phyloP scores from a whole-genome alignment of 2,329 filamentous ascomycete genomes.

The Ceratocystis alfenasii region DNA sequence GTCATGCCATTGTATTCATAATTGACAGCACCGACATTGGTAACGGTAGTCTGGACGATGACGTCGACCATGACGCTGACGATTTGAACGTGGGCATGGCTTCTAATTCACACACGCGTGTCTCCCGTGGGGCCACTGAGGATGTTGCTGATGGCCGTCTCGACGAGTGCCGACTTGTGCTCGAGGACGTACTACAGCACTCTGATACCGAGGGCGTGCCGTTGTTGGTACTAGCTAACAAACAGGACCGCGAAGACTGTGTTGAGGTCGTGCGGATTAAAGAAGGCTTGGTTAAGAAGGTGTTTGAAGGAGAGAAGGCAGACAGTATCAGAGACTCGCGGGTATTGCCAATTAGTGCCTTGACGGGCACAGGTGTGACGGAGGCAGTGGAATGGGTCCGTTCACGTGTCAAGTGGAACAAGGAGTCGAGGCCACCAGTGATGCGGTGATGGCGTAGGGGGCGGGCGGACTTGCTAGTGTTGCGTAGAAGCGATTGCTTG shows the following conservation, averaged over 20 bases:
- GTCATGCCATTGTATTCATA: slow-evolving; percentile 95
- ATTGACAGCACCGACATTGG: slow-evolving; percentile 92
- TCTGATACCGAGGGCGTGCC: slow-evolving; percentile 85
- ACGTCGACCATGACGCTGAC: neutral
- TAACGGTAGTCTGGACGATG: slow-evolving; percentile 53
- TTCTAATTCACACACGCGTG: neutral
- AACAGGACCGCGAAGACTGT: slow-evolving; percentile 94
- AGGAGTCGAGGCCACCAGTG: slow-evolving; percentile 78
- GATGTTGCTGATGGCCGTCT: slow-evolving; percentile 46
- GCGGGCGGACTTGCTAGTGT: neutral
- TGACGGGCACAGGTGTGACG: slow-evolving; percentile 74
- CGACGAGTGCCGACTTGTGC: slow-evolving; percentile 76
- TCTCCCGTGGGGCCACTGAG: slow-evolving; percentile 23
- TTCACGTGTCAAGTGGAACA: slow-evolving; percentile 90
- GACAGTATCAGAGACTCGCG: slow-evolving; percentile 76
- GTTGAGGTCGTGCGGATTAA: slow-evolving; percentile 96
- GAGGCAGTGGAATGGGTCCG: slow-evolving; percentile 97
- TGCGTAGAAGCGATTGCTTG: slow-evolving; percentile 4
- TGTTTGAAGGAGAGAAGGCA: slow-evolving; percentile 89
- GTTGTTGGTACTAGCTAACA: slow-evolving; percentile 85
- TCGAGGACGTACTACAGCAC: slow-evolving; percentile 81
- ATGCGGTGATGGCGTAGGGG: slow-evolving; percentile 55
- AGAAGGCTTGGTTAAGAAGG: slow-evolving; percentile 86
- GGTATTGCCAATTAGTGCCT: slow-evolving; percentile 81
- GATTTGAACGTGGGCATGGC: slow-evolving; percentile 15